Conservation (phyloP, 495 filamentous ascomycete species). For the Neurospora sp. region DNA sequence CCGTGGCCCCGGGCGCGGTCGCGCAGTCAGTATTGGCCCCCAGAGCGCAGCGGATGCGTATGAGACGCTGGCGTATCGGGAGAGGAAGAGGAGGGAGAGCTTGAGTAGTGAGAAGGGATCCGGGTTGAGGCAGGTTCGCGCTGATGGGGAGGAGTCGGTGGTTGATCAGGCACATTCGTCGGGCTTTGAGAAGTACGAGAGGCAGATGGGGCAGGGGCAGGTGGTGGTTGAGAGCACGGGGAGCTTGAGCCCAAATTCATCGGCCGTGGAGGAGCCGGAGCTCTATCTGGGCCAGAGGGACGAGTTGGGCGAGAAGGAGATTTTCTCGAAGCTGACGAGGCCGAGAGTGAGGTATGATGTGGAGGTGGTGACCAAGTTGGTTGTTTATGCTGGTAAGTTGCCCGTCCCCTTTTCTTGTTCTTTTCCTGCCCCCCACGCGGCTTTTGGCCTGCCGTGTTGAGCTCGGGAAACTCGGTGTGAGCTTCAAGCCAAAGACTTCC, state of each 20-base stretch:
- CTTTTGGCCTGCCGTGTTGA: too few species aligned
- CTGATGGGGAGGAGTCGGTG: conserved; percentile 6
- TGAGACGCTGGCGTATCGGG: conserved; percentile 87
- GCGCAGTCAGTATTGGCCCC: conserved; percentile 84
- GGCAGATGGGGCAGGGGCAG: conserved; percentile 52
- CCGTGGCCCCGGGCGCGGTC: conserved; percentile 60
- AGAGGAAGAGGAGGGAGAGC: conserved; percentile 71
- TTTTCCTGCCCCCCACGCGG: too few species aligned
- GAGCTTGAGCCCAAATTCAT: neutral
- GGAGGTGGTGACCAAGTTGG: conserved; percentile 90
- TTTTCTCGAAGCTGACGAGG: conserved; percentile 76
- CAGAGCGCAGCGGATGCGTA: conserved; percentile 95
- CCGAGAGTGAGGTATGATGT: conserved; percentile 93
- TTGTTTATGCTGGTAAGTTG: conserved; percentile 75
- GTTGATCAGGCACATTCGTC: conserved; percentile 10
- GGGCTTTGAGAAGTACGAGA: conserved; percentile 20
- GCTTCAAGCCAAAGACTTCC: too few species aligned
- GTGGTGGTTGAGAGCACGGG: conserved; percentile 44
- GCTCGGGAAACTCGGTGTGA: too few species aligned
- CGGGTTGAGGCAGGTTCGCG: conserved; percentile 12
- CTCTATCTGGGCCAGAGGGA: conserved; percentile 33
- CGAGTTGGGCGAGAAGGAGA: conserved; percentile 58
- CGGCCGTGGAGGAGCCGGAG: conserved; percentile 10
- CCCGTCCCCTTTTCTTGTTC: too few species aligned
- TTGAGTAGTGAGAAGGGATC: conserved; percentile 24